Conservation (phyloP, 2,329 filamentous ascomycete species). For the Scedosporium aurantiacum region DNA sequence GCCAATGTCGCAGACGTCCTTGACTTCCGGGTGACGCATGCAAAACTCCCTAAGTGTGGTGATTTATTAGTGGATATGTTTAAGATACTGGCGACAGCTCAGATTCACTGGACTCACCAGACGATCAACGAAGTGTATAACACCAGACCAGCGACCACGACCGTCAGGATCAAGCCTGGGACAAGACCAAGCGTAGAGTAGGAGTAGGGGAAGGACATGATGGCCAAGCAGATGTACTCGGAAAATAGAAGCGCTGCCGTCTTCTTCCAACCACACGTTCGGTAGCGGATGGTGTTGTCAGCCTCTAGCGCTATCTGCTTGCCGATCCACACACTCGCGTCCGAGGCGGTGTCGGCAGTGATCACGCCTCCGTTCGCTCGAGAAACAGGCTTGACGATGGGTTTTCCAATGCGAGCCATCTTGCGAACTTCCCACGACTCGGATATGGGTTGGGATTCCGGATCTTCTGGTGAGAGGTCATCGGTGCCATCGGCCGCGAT, state of each 20-base stretch:
- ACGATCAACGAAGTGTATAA: conserved; percentile 54
- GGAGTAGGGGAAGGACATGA: conserved; percentile 94
- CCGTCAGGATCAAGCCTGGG: conserved; percentile 70
- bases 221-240: conserved; percentile 84
- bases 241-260: conserved; percentile 84
- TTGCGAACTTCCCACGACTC: neutral
- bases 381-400: neutral
- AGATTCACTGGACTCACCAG: neutral
- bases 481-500: neutral
- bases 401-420: neutral
- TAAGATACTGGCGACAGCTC: neutral
- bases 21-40: conserved; percentile 77
- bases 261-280: conserved; percentile 92
- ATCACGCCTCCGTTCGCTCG: neutral
- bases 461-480: neutral
- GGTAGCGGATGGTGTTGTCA: conserved; percentile 74
- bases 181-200: conserved; percentile 82
- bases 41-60: conserved; percentile 68
- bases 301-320: conserved; percentile 68
- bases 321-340: conserved; percentile 19
- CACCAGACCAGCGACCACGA: conserved; percentile 65
- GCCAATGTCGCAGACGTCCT: conserved; percentile 91
- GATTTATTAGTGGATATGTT: neutral
- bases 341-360: neutral
- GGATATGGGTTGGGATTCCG: neutral